Conservation (phyloP, 768 basidiomycete genomes). For the Fomitopsis pulvina region DNA sequence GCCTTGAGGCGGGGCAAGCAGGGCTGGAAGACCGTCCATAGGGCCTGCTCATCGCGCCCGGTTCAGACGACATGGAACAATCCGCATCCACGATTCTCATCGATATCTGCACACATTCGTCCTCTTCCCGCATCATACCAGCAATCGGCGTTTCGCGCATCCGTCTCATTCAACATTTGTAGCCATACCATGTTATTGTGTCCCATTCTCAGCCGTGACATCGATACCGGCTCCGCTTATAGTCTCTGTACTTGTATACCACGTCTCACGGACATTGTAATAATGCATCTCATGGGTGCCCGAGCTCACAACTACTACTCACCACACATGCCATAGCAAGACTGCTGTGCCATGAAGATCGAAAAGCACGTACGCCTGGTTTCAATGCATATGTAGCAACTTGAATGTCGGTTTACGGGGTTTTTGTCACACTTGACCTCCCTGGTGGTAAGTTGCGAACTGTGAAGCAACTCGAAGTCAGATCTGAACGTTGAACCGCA, state of each 20-base stretch:
- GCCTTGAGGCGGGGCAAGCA: neutral
- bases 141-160: neutral
- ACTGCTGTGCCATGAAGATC: too few relatives aligned
- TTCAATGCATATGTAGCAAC: too few relatives aligned
- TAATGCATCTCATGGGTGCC: too few relatives aligned
- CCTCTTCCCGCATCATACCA: neutral
- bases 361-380: too few relatives aligned
- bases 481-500: too few relatives aligned
- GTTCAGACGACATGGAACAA: neutral
- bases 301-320: too few relatives aligned
- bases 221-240: slow-evolving; percentile 3
- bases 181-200: slow-evolving; percentile 5
- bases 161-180: slow-evolving; percentile 2
- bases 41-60: neutral
- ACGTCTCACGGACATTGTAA: neutral
- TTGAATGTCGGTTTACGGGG: too few relatives aligned
- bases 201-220: slow-evolving; percentile 1
- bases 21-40: neutral
- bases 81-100: neutral
- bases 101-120: neutral
- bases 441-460: too few relatives aligned
- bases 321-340: too few relatives aligned
- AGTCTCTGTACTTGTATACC: neutral
- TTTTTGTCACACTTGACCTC: too few relatives aligned
- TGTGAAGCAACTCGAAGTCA: too few relatives aligned